These are phyloP conservation scores for Cyclostephanos invisitatus DNA, from an alignment of 108 stramenopile species.

Conservation along the genomic window DNA sequence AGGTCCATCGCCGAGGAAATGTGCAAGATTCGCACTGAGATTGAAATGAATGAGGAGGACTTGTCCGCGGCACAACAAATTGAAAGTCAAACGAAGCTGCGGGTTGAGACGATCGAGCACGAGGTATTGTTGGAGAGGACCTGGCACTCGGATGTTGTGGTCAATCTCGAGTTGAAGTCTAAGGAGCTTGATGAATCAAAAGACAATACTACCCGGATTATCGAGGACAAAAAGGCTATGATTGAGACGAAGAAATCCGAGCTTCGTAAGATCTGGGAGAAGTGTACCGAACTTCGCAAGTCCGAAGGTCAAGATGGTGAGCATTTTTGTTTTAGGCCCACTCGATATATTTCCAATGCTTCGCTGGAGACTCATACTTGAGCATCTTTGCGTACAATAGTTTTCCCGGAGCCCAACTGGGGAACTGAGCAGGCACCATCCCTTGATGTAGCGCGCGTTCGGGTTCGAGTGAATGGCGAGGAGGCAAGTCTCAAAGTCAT, in stretches of 20 bases:
- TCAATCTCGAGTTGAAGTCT: slow-evolving; percentile 14
- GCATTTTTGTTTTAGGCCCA: neutral
- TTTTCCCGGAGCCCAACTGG: slow-evolving; percentile 34
- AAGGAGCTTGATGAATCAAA: slow-evolving; percentile 41
- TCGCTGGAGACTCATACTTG: neutral
- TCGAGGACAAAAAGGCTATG: slow-evolving; percentile 36
- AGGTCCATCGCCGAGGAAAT: slow-evolving; percentile 45
- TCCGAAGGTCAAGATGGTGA: slow-evolving; percentile 34
- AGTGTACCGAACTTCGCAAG: slow-evolving; percentile 44
- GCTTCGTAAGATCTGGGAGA: slow-evolving; percentile 40
- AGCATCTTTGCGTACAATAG: neutral
- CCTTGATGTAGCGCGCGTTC: slow-evolving; percentile 47
- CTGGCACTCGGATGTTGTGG: slow-evolving; percentile 37
- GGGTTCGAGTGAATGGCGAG: slow-evolving; percentile 34
- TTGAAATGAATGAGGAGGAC: slow-evolving; percentile 36
- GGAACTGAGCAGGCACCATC: slow-evolving; percentile 42
- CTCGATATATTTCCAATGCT: neutral
- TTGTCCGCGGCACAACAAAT: slow-evolving; percentile 52
- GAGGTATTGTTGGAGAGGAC: slow-evolving; percentile 53
- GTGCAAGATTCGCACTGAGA: slow-evolving; percentile 41
- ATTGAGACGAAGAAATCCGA: slow-evolving; percentile 48
- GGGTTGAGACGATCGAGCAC: slow-evolving; percentile 51
- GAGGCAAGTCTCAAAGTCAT: slow-evolving; percentile 24
- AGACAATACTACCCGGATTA: slow-evolving; percentile 28
- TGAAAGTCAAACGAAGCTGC: slow-evolving; percentile 53